Percentiles rank a stretch among this genome's conserved stretches.
Evolutionary conservation across 345 rosid species (phyloP).

Genomic region (Eucalyptus urophylla): DNA sequence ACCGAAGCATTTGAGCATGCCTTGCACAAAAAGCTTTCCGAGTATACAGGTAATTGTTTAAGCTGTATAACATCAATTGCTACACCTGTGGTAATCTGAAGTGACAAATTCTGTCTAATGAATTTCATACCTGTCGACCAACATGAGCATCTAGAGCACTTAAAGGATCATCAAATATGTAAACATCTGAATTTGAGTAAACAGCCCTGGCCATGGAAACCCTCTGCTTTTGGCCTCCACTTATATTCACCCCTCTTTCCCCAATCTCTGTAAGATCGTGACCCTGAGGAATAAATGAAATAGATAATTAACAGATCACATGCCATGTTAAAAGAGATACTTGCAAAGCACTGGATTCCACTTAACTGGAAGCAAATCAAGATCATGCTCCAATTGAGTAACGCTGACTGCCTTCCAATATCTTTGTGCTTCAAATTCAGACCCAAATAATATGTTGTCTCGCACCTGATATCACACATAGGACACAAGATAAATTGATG

Average conservation of each 20-base stretch:
- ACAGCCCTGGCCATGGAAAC: constrained; percentile 98
- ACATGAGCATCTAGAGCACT: constrained; percentile 97
- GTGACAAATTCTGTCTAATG: background rate
- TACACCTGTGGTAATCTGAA: background rate
- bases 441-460: constrained; percentile 82
- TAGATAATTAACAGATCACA: background rate
- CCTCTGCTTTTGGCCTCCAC: constrained; percentile 99
- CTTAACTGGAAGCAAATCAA: constrained; percentile 81
- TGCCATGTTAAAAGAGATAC: background rate
- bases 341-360: background rate
- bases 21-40: background rate
- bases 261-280: constrained; percentile 93
- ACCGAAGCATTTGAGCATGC: background rate
- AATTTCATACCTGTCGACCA: constrained; percentile 55
- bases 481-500: background rate
- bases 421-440: constrained; percentile 47
- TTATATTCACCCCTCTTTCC: constrained; percentile 96
- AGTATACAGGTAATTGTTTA: background rate
- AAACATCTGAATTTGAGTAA: constrained; percentile 83
- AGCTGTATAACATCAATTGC: background rate
- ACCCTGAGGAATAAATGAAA: constrained; percentile 31
- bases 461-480: constrained; percentile 46
- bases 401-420: constrained; percentile 73
- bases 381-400: constrained; percentile 76
- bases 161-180: constrained; percentile 93